Percentiles rank a stretch among this genome's conserved stretches.
These are phyloP conservation scores for Neoascochyta sp. DNA, from an alignment of 2,329 filamentous ascomycete genomes.

Conservation along the genomic window DNA sequence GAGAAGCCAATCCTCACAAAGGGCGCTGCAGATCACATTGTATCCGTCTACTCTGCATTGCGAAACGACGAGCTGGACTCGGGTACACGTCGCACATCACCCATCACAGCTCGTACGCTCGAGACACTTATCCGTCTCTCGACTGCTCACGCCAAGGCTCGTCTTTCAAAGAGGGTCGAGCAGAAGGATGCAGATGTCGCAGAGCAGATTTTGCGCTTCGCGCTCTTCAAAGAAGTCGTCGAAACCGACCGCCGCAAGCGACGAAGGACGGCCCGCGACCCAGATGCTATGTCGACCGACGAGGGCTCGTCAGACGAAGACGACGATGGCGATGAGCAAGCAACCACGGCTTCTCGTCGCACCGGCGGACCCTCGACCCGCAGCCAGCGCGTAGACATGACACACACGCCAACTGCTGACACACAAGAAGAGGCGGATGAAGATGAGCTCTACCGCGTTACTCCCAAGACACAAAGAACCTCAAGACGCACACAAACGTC, in stretches of 20 bases:
- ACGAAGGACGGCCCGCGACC: slow-evolving; percentile 65
- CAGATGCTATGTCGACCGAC: slow-evolving; percentile 53
- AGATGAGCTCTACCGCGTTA: slow-evolving; percentile 54
- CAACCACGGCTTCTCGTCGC: slow-evolving; percentile 30
- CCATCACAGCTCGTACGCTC: slow-evolving; percentile 93
- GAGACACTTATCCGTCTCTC: slow-evolving; percentile 98
- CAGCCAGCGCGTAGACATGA: slow-evolving; percentile 23
- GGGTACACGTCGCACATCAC: slow-evolving; percentile 88
- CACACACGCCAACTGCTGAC: slow-evolving; percentile 31
- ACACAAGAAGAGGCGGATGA: slow-evolving; percentile 51
- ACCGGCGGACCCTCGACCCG: slow-evolving; percentile 40
- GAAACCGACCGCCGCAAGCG: slow-evolving; percentile 75
- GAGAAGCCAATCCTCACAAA: slow-evolving; percentile 87
- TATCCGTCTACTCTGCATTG: slow-evolving; percentile 83
- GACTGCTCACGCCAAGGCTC: slow-evolving; percentile 90
- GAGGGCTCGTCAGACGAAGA: slow-evolving; percentile 58
- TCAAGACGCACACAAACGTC: slow-evolving; percentile 39
- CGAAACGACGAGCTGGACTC: slow-evolving; percentile 95
- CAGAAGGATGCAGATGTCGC: slow-evolving; percentile 84
- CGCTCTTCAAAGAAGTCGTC: slow-evolving; percentile 93
- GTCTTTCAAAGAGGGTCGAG: slow-evolving; percentile 83
- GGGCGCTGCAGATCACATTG: slow-evolving; percentile 86
- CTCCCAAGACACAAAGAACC: slow-evolving; percentile 48
- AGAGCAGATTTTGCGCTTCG: slow-evolving; percentile 86
- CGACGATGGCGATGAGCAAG: slow-evolving; percentile 52